Evolutionary conservation across 176 grass and related monocot genomes (phyloP).

Genomic region (Oryza punctata): DNA sequence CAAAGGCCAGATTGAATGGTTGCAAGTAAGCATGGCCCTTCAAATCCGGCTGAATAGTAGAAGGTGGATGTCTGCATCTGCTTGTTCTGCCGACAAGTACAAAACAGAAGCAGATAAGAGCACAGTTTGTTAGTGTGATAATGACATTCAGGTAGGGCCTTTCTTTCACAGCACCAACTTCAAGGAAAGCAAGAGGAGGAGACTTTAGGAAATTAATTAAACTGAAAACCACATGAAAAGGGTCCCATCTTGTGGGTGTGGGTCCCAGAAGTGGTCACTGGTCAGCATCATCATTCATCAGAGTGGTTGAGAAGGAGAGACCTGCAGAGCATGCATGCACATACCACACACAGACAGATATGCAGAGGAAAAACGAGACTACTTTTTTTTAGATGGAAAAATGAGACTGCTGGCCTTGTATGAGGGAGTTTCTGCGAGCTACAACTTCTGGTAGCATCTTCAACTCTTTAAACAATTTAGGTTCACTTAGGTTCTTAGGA

Average conservation of each 20-base stretch:
- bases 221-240: constrained; percentile 24
- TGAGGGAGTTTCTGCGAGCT: too few relatives aligned
- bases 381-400: too few relatives aligned
- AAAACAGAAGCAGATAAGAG: constrained; percentile 35
- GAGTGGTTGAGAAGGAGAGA: constrained; percentile 23
- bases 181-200: constrained; percentile 38
- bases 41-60: constrained; percentile 33
- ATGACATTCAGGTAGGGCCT: constrained; percentile 37
- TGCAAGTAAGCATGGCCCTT: neutral
- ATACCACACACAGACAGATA: neutral
- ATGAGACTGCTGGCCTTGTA: too few relatives aligned
- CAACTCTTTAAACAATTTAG: too few relatives aligned
- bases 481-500: too few relatives aligned
- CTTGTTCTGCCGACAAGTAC: constrained; percentile 19
- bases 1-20: neutral
- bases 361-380: neutral
- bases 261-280: constrained; percentile 7
- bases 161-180: constrained; percentile 42
- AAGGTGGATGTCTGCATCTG: constrained; percentile 27
- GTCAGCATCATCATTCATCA: constrained; percentile 42
- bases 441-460: too few relatives aligned
- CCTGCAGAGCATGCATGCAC: constrained; percentile 40
- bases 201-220: constrained; percentile 23
- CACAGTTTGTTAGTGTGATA: constrained; percentile 52
- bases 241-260: neutral